Percentiles rank a stretch among this genome's conserved stretches.
These are phyloP conservation scores for Beauveria caledonica DNA, from an alignment of 2,329 filamentous ascomycete genomes.

Conservation along the genomic window DNA sequence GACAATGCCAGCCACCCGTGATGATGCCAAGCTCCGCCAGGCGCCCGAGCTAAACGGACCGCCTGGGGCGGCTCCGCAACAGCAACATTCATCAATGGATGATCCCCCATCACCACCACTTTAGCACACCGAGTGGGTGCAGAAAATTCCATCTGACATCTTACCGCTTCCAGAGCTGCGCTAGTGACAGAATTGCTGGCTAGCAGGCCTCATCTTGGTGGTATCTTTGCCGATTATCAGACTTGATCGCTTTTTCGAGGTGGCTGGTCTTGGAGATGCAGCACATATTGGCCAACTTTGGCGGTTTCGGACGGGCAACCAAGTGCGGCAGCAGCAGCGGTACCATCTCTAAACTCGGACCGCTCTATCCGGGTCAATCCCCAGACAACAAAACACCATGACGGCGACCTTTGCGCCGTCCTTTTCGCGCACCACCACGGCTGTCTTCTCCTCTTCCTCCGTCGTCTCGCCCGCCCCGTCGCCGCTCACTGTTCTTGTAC, in stretches of 20 bases:
- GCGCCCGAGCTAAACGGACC: not conserved
- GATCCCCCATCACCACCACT: not conserved
- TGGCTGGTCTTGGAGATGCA: not conserved
- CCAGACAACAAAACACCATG: constrained; percentile 14
- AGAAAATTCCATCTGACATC: not conserved
- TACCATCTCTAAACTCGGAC: not conserved
- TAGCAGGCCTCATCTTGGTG: not conserved
- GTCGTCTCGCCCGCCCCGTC: constrained; percentile 8
- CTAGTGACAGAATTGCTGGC: not conserved
- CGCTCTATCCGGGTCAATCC: not conserved
- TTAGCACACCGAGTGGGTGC: not conserved
- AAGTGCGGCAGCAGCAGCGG: not conserved
- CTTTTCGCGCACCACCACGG: not conserved
- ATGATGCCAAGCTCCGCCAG: constrained; percentile 1
- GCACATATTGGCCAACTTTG: constrained; percentile 1
- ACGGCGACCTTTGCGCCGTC: constrained; percentile 4
- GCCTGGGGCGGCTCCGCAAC: not conserved
- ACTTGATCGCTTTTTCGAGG: not conserved
- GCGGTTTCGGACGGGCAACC: not conserved
- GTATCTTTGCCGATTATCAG: not conserved
- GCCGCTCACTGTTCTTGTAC: constrained; percentile 23
- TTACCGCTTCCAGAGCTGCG: not conserved
- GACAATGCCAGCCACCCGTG: not conserved
- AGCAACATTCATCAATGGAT: not conserved
- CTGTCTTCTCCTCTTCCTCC: not conserved